Percentiles rank a stretch among this genome's conserved stretches.
phyloP scores from a whole-genome alignment of 1,284 basidiomycete species.

The Ceratobasidium sp. region DNA sequence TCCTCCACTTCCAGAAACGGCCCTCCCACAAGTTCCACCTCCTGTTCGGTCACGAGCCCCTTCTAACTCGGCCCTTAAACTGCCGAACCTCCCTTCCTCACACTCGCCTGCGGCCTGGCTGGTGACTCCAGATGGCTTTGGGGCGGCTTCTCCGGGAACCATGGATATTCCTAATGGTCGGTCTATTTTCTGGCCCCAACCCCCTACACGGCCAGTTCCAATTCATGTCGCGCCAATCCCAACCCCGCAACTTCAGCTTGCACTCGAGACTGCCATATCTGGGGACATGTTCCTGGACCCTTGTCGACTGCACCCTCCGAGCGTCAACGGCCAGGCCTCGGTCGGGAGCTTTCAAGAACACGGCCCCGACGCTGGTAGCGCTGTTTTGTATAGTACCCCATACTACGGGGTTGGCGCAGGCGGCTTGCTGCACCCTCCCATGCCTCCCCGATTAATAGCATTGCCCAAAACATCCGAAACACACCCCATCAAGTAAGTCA shows the following conservation, averaged over 20 bases:
- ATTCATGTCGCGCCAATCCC: slow-evolving; percentile 31
- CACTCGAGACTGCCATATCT: slow-evolving; percentile 35
- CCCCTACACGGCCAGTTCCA: slow-evolving; percentile 15
- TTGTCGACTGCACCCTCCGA: background rate
- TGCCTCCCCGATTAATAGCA: slow-evolving; percentile 5
- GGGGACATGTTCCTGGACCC: slow-evolving; percentile 17
- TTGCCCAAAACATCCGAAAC: slow-evolving; percentile 77
- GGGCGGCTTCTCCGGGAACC: background rate
- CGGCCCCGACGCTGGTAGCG: background rate
- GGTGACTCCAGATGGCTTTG: no score
- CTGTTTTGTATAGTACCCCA: background rate
- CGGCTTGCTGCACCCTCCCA: slow-evolving; percentile 17
- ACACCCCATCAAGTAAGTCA: slow-evolving; percentile 83
- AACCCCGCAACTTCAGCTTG: slow-evolving; percentile 25
- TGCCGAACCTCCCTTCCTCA: background rate
- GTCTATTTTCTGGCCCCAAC: slow-evolving; percentile 5
- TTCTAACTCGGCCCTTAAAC: background rate
- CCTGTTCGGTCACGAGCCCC: slow-evolving; percentile 8
- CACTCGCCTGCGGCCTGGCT: background rate
- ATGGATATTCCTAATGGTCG: background rate
- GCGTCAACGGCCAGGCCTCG: background rate
- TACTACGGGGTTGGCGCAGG: background rate
- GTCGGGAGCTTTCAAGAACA: background rate
- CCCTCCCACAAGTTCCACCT: slow-evolving; percentile 21
- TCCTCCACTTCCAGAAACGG: slow-evolving; percentile 32